Base-by-base conservation (phyloP, 148 eudicot species). In the Rhododendron molle region DNA sequence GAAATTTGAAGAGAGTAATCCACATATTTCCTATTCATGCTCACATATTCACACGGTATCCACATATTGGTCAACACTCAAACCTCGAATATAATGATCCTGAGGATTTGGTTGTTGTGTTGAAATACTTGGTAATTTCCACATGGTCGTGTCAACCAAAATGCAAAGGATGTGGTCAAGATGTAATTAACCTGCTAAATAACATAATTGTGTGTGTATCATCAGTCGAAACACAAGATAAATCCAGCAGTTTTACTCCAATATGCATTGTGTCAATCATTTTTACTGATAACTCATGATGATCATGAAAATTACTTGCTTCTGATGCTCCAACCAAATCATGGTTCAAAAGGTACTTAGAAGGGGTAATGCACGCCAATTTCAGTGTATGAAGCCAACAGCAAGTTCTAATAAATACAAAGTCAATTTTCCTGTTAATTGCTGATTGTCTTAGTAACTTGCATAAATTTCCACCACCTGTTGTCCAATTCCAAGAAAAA, bases 401-500 rank as follows among this genome's bases (percentile, higher is more conserved):
- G 5, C 11, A 40, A 76, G 15, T 77, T 76, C 23, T 47, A 46
- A 12, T 15, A 78, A 78, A 46, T 46, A 78, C 81, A 78, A 2
- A 40, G 49, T 8, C 80, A 21, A 38, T 76, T 76, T 26, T 76
- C 49, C 6, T 8, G 81, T 44, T 20, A 36, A 23, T 7, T 5
- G 26, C 15, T 77, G 81, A 43, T 43, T 43, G 2, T 44, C 16
- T 2, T n/a, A 23, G 11, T 23, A 21, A 21, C 28, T 77, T 28
- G n/a, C 54, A 77, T 44, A 1, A 23, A 79, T 28, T 79, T 49
- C 81, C 81, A 79, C 81, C 8, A 28, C 38, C 60, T 34, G 6
- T 79, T 5, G n/a, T 47, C 81, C 81, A 47, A 79, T 49, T 79
- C 52, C 60, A 49, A 79, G 49, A 49, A 79, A 28, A 49, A 79